Percentiles rank a stretch among this genome's conserved stretches.
These are phyloP conservation scores for Lasiodiplodia sp. DNA, from an alignment of 2,329 filamentous ascomycete species.

Conservation along the genomic window DNA sequence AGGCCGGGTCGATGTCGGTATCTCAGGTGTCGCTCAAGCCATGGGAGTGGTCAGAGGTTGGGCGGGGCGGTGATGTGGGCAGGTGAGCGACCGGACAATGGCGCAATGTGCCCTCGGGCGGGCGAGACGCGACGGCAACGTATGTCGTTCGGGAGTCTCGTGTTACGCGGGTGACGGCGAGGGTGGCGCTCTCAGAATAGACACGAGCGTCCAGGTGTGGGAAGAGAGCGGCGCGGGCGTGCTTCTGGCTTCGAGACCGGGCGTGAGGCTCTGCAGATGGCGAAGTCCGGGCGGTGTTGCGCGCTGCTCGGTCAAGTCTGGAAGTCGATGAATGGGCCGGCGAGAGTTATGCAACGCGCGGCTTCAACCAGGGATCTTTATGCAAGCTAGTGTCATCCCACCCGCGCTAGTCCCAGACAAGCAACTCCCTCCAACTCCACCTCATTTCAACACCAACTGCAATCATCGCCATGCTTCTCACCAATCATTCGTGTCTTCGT, in stretches of 20 bases:
- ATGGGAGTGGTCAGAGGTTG: conserved; percentile 24
- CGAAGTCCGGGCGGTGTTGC: conserved; percentile 21
- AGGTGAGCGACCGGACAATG: conserved; percentile 13
- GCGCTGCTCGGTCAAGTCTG: conserved; percentile 12
- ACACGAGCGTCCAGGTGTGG: conserved; percentile 1
- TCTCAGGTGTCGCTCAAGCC: conserved; percentile 24
- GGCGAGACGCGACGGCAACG: conserved; percentile 28
- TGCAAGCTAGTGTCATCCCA: conserved; percentile 11
- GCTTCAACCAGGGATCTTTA: conserved; percentile 13
- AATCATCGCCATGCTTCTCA: not conserved
- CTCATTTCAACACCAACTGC: conserved; percentile 18
- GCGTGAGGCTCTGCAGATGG: conserved; percentile 22
- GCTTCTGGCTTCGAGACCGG: conserved; percentile 1
- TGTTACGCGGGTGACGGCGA: conserved; percentile 9
- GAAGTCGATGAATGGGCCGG: conserved; percentile 7
- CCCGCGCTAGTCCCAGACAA: not conserved
- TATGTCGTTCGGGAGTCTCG: conserved; percentile 24
- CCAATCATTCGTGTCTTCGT: not conserved
- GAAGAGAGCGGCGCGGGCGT: not conserved
- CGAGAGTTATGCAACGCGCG: conserved; percentile 22
- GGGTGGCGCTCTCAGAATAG: conserved; percentile 1
- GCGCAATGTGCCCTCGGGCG: conserved; percentile 13
- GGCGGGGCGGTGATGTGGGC: conserved; percentile 8
- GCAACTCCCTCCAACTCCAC: conserved; percentile 15
- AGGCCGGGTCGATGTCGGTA: conserved; percentile 19